phyloP scores from a whole-genome alignment of 2,329 filamentous ascomycete genomes.

The Simplicillium sp. region DNA sequence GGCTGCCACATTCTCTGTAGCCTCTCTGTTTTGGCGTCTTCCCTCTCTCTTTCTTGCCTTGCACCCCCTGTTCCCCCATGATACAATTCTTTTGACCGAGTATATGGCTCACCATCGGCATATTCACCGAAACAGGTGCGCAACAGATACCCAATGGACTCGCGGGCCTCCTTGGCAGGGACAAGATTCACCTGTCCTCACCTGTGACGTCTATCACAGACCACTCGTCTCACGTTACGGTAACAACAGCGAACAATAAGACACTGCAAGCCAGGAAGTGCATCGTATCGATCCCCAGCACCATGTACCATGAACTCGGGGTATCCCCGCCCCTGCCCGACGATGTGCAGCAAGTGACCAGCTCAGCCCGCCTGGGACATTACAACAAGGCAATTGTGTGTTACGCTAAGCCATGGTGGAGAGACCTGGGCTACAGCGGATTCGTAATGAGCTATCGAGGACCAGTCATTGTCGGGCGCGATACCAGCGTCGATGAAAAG shows the following conservation, averaged over 20 bases:
- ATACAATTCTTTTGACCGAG: too few relatives aligned
- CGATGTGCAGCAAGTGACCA: constrained; percentile 21
- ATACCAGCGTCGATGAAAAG: constrained; percentile 25
- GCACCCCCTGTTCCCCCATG: too few relatives aligned
- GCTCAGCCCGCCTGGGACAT: constrained; percentile 27
- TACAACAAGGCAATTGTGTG: constrained; percentile 31
- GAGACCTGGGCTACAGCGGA: constrained; percentile 22
- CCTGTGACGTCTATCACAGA: constrained; percentile 7
- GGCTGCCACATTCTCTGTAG: too few relatives aligned
- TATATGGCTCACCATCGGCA: too few relatives aligned
- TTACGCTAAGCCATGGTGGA: constrained; percentile 23
- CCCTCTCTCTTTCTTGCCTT: too few relatives aligned
- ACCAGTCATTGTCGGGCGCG: constrained; percentile 27
- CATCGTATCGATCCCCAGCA: constrained; percentile 38
- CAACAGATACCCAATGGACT: constrained; percentile 10
- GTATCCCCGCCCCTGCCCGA: constrained; percentile 34
- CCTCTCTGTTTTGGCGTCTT: too few relatives aligned
- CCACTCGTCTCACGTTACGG: background rate
- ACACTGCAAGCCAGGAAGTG: constrained; percentile 24
- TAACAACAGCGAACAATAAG: constrained; percentile 10
- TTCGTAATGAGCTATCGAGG: constrained; percentile 29
- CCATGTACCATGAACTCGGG: constrained; percentile 32
- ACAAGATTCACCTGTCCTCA: background rate
- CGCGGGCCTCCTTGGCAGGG: constrained; percentile 11
- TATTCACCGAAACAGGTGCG: constrained; percentile 8